These are phyloP conservation scores for Pterocarpus macrocarpus DNA, from an alignment of 306 rosid species.

Conservation along the genomic window DNA sequence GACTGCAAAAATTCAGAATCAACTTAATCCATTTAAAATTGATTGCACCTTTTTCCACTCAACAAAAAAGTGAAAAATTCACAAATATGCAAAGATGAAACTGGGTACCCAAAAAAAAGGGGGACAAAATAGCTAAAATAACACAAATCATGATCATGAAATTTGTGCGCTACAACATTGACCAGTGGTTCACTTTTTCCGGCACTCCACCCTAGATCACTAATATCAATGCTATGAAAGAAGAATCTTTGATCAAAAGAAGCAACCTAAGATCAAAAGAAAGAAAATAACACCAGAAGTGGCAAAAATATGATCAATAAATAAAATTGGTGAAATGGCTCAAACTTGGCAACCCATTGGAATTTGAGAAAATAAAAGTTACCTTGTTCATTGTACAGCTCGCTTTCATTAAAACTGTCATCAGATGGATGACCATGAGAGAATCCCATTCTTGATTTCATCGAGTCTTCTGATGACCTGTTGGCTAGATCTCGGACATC, in stretches of 20 bases:
- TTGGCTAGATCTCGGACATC: constrained; percentile 92
- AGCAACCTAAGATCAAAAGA: constrained; percentile 22
- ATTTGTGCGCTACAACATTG: constrained; percentile 1
- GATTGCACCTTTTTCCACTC: constrained; percentile 10
- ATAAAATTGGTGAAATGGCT: neutral
- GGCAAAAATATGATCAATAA: neutral
- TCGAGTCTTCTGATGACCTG: constrained; percentile 87
- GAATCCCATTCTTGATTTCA: constrained; percentile 98
- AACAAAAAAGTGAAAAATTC: constrained; percentile 28
- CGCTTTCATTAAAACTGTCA: constrained; percentile 86
- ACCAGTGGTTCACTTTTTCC: constrained; percentile 14
- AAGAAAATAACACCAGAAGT: constrained; percentile 13
- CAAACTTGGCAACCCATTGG: constrained; percentile 18
- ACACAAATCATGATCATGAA: constrained; percentile 1
- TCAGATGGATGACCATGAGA: constrained; percentile 82
- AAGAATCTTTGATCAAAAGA: neutral
- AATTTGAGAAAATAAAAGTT: constrained; percentile 47
- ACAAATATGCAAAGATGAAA: constrained; percentile 1
- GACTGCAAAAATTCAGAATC: constrained; percentile 61
- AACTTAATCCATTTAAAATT: constrained; percentile 37
- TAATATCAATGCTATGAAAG: constrained; percentile 18
- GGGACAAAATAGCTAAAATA: neutral
- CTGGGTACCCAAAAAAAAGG: neutral
- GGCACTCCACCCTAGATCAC: neutral
- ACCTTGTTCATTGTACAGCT: constrained; percentile 88